These are phyloP conservation scores for Phoenix dactylifera DNA, from an alignment of 176 grass and related monocot genomes.

Conservation along the genomic window DNA sequence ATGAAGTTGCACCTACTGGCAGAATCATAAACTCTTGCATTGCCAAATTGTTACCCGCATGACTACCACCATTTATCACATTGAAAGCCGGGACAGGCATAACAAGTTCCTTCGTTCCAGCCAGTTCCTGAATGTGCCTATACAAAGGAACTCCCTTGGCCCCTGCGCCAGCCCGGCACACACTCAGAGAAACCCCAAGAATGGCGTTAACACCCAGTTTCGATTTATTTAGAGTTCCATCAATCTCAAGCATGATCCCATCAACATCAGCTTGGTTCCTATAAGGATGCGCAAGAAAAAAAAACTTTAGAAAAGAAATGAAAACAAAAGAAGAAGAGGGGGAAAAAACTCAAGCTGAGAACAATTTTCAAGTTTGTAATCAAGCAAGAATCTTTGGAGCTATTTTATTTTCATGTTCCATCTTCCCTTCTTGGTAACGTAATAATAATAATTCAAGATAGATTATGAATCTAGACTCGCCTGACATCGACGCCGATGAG, in stretches of 20 bases:
- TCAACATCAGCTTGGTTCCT: constrained; percentile 88
- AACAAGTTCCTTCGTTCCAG: constrained; percentile 75
- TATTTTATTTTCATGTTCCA: no score
- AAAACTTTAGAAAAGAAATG: neutral
- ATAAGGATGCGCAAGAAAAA: constrained; percentile 22
- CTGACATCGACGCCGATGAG: constrained; percentile 83
- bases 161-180: constrained; percentile 74
- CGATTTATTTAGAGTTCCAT: constrained; percentile 91
- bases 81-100: constrained; percentile 99
- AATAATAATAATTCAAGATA: no score
- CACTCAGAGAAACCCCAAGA: constrained; percentile 92
- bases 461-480: constrained; percentile 15
- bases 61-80: constrained; percentile 96
- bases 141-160: constrained; percentile 86
- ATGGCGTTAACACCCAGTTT: constrained; percentile 91
- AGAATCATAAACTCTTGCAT: constrained; percentile 99
- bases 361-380: neutral
- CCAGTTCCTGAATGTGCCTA: constrained; percentile 85
- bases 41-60: constrained; percentile 95
- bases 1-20: constrained; percentile 74
- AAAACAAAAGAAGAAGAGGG: no score
- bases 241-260: constrained; percentile 87
- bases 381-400: no score
- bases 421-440: no score
- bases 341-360: neutral